These are phyloP conservation scores for Blastomyces gilchristii DNA, from an alignment of 2,329 filamentous ascomycete species.

Conservation along the genomic window DNA sequence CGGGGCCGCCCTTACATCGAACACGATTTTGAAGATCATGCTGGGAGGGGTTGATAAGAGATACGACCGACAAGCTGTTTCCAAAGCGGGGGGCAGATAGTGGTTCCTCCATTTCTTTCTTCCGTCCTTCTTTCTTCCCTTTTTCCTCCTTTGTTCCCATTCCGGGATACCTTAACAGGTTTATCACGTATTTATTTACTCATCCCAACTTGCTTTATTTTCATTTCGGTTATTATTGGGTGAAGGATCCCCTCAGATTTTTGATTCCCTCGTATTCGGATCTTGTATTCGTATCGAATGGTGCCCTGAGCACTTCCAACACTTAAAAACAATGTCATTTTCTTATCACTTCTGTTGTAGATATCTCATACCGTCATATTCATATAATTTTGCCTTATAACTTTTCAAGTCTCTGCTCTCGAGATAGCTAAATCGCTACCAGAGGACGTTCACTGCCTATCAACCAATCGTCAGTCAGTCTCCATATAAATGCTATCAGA, in stretches of 20 bases:
- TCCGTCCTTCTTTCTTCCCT: too few relatives aligned
- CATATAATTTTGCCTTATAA: background rate
- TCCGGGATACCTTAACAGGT: background rate
- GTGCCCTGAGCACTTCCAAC: background rate
- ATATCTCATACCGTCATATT: background rate
- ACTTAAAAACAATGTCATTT: background rate
- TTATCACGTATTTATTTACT: background rate
- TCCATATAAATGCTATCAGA: background rate
- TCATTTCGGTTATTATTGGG: background rate
- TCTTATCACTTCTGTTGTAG: background rate
- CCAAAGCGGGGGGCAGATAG: conserved; percentile 9
- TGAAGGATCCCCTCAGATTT: background rate
- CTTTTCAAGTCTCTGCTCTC: background rate
- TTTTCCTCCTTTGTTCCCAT: background rate
- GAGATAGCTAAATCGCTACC: background rate
- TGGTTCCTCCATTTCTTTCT: too few relatives aligned
- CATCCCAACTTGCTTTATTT: conserved; percentile 8
- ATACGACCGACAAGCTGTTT: conserved; percentile 42
- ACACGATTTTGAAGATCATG: conserved; percentile 70
- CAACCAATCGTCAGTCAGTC: background rate
- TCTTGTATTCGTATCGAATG: background rate
- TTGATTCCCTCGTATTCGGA: background rate
- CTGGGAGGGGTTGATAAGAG: conserved; percentile 64
- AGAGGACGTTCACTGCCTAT: background rate
- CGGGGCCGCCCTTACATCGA: conserved; percentile 49